Conservation (phyloP, 2,329 filamentous ascomycete species). For the Chaetomium olivaceum region DNA sequence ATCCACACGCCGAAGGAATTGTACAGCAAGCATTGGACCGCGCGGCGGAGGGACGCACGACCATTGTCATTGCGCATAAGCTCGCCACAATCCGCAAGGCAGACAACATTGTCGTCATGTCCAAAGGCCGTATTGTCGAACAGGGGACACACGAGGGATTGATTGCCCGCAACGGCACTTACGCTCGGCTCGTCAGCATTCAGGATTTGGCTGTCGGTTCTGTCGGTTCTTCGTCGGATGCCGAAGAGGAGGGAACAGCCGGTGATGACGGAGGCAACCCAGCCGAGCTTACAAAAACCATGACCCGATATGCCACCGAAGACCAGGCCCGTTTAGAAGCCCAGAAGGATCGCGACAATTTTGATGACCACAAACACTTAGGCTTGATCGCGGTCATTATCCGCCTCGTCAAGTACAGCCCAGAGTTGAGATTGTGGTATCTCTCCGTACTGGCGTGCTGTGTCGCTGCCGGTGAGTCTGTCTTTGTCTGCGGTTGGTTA, state of each 20-base stretch:
- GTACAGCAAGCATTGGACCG: constrained; percentile 58
- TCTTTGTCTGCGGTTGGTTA: neutral
- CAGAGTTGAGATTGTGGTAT: constrained; percentile 28
- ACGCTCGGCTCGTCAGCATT: constrained; percentile 30
- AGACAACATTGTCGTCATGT: constrained; percentile 45
- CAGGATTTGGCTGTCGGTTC: constrained; percentile 29
- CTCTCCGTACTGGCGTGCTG: constrained; percentile 15
- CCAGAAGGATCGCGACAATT: constrained; percentile 30
- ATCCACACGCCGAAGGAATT: constrained; percentile 47
- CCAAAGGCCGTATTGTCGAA: constrained; percentile 37
- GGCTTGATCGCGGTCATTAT: constrained; percentile 24
- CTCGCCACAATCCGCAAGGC: constrained; percentile 54
- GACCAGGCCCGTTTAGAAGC: constrained; percentile 25
- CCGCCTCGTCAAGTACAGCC: constrained; percentile 23
- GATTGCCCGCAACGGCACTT: constrained; percentile 32
- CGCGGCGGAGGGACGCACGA: constrained; percentile 61
- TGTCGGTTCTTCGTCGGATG: constrained; percentile 8
- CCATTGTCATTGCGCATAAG: constrained; percentile 65
- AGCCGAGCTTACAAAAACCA: constrained; percentile 27
- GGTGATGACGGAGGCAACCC: constrained; percentile 11
- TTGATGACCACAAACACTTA: constrained; percentile 24
- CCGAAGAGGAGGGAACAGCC: constrained; percentile 9
- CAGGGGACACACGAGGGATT: constrained; percentile 37
- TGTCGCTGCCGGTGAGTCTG: constrained; percentile 40
- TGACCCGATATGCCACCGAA: constrained; percentile 29